phyloP scores from a whole-genome alignment of 208 protist species.

The Sergeia podlipaevii region DNA sequence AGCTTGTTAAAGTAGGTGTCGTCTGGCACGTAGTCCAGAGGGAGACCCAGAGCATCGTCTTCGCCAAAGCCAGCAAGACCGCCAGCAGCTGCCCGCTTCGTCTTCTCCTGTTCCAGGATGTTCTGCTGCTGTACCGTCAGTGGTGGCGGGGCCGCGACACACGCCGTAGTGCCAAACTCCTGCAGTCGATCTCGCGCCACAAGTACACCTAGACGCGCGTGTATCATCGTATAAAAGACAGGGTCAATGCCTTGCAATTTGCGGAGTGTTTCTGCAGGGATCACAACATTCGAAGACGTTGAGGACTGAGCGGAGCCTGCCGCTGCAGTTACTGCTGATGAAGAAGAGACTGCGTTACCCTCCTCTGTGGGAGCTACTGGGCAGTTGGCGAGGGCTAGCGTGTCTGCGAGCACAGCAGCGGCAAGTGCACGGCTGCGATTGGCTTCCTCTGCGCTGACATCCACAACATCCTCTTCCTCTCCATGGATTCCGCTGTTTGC shows the following conservation, averaged over 20 bases:
- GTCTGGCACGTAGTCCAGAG: slow-evolving; percentile 68
- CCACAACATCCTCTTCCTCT: background rate
- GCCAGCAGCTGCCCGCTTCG: slow-evolving; percentile 10
- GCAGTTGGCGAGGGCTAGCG: slow-evolving; percentile 16
- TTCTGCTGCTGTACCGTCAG: slow-evolving; percentile 56
- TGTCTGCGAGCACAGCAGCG: slow-evolving; percentile 15
- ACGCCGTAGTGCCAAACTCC: slow-evolving; percentile 31
- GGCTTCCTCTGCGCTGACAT: background rate
- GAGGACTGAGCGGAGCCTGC: background rate
- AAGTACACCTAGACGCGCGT: slow-evolving; percentile 74
- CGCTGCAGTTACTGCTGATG: background rate
- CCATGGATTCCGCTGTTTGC: too few relatives aligned
- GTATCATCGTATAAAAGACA: slow-evolving; percentile 76
- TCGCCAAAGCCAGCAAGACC: slow-evolving; percentile 9
- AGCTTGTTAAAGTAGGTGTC: slow-evolving; percentile 64
- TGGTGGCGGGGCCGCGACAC: slow-evolving; percentile 26
- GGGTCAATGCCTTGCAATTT: slow-evolving; percentile 35
- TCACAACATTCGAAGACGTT: background rate
- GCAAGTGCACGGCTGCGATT: slow-evolving; percentile 11
- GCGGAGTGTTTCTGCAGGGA: slow-evolving; percentile 11
- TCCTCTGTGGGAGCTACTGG: background rate
- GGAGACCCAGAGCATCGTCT: slow-evolving; percentile 31
- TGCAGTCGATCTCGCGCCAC: slow-evolving; percentile 62
- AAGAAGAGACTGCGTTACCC: background rate
- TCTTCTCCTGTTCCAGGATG: slow-evolving; percentile 35